Evolutionary conservation across 129 eudicot genomes (phyloP).

Genomic region (Ambrosia artemisiifolia): DNA sequence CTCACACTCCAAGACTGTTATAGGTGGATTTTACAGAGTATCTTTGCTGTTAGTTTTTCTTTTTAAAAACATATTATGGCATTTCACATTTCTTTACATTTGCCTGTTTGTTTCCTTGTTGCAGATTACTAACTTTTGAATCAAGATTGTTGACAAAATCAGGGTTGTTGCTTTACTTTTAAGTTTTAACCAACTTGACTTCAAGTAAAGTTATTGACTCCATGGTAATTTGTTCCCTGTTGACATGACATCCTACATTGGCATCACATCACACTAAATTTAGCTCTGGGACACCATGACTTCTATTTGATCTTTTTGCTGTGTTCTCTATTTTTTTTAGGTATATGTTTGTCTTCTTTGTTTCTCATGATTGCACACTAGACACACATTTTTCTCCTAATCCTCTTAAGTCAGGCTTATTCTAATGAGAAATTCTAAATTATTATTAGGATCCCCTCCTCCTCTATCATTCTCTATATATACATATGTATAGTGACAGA

Average conservation of each 20-base stretch:
- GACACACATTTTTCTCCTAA: too few species aligned
- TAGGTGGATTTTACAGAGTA: too few species aligned
- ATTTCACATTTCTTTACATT: background rate
- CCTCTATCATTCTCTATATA: too few species aligned
- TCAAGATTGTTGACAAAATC: background rate
- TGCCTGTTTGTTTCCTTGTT: background rate
- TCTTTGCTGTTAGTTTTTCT: too few species aligned
- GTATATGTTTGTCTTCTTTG: background rate
- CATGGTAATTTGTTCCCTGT: background rate
- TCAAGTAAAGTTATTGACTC: background rate
- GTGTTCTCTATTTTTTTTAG: background rate
- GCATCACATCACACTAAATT: background rate
- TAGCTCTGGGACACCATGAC: background rate
- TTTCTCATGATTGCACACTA: background rate
- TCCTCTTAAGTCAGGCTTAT: too few species aligned
- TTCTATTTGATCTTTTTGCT: background rate
- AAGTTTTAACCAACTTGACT: background rate
- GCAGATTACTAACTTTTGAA: slow-evolving; percentile 3
- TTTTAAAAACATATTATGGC: background rate
- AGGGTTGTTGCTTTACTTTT: background rate
- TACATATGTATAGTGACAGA: too few species aligned
- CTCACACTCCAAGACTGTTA: too few species aligned
- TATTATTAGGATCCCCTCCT: too few species aligned
- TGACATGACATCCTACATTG: background rate
- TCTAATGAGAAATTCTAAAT: too few species aligned